Evolutionary conservation across 2,329 filamentous ascomycete species (phyloP).

Genomic region (Purpureocillium lavendulum): DNA sequence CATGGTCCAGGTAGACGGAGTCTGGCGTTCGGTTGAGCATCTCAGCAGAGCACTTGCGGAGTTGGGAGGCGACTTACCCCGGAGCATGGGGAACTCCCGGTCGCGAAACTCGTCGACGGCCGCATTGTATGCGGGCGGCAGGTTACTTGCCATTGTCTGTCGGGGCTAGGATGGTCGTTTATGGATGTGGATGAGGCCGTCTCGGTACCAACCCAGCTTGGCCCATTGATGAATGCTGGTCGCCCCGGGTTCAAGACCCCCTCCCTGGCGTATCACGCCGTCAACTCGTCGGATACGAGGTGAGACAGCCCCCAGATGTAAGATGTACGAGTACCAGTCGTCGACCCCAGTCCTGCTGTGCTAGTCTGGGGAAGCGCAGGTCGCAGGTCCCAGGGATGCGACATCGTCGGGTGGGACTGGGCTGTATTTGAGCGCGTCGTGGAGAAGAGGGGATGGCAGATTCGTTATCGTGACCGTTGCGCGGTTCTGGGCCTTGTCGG

Average conservation of each 20-base stretch:
- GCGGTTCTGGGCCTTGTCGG: constrained; percentile 2
- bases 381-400: background rate
- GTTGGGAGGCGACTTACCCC: constrained; percentile 35
- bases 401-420: background rate
- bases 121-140: constrained; percentile 40
- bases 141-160: background rate
- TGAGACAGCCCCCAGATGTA: too few species aligned
- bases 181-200: too few species aligned
- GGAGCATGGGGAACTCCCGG: constrained; percentile 61
- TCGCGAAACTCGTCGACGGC: constrained; percentile 50
- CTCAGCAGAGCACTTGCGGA: background rate
- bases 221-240: too few species aligned
- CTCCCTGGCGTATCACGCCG: too few species aligned
- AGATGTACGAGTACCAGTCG: too few species aligned
- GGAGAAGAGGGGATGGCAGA: too few species aligned
- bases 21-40: constrained; percentile 32
- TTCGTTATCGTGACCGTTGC: background rate
- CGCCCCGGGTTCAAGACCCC: too few species aligned
- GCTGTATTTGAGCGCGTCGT: background rate
- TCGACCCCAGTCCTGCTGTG: background rate
- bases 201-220: too few species aligned
- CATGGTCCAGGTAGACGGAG: constrained; percentile 83
- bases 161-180: background rate
- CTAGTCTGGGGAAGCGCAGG: background rate
- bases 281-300: too few species aligned